These are phyloP conservation scores for Parastagonospora nodorum DNA, from an alignment of 2,329 filamentous ascomycete genomes.

Conservation along the genomic window DNA sequence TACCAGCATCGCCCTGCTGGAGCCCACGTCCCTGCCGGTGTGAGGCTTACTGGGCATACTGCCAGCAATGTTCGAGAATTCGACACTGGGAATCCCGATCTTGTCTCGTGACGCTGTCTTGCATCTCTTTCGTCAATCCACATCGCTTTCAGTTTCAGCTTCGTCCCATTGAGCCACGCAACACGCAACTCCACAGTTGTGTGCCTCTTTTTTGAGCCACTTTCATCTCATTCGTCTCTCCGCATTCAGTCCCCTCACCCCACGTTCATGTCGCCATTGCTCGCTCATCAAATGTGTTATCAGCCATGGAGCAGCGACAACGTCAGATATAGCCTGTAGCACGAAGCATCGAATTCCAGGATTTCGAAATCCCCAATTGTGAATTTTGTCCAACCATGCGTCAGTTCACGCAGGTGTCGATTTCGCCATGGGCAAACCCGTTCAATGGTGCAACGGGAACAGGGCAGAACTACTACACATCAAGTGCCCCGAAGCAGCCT, in stretches of 20 bases:
- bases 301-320: conserved; percentile 38
- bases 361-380: conserved; percentile 20
- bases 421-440: conserved; percentile 42
- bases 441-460: conserved; percentile 22
- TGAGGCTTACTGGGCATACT: conserved; percentile 33
- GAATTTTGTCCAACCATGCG: conserved; percentile 35
- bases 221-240: conserved; percentile 42
- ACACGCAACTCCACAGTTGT: conserved; percentile 28
- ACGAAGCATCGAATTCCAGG: conserved; percentile 32
- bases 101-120: conserved; percentile 42
- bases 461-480: conserved; percentile 21
- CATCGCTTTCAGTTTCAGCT: conserved; percentile 23
- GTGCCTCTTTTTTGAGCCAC: conserved; percentile 29
- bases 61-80: conserved; percentile 24
- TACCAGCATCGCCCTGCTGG: conserved; percentile 29
- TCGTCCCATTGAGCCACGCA: conserved; percentile 38
- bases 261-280: conserved; percentile 45
- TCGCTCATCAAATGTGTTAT: conserved; percentile 29
- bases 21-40: conserved; percentile 34
- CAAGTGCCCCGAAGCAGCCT: conserved; percentile 18
- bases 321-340: conserved; percentile 39
- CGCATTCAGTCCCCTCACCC: conserved; percentile 37
- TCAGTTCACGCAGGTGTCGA: conserved; percentile 36
- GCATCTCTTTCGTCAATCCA: conserved; percentile 33
- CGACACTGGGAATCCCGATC: conserved; percentile 23